A percentile compares a stretch with the other conserved stretches of the same genome.
phyloP scores from a whole-genome alignment of 169 alveolate species.

The Eimeria brunetti region DNA sequence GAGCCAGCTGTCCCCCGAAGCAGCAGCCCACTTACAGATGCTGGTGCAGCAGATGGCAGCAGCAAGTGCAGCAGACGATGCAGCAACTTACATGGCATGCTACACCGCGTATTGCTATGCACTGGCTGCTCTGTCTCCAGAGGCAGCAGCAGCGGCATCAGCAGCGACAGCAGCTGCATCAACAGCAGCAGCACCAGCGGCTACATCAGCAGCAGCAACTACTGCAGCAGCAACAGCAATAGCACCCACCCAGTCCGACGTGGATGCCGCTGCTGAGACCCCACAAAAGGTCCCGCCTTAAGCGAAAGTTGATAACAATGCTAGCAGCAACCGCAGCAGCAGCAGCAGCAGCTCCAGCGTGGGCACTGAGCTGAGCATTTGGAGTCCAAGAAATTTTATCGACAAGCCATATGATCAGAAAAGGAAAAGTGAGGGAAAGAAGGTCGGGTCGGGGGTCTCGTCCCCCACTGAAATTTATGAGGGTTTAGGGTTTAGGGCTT shows the following conservation, averaged over 20 bases:
- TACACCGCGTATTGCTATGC: constrained; percentile 64
- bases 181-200: not conserved
- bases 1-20: constrained; percentile 41
- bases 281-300: not conserved
- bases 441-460: not conserved
- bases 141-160: constrained; percentile 49
- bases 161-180: constrained; percentile 31
- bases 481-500: not conserved
- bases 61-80: constrained; percentile 49
- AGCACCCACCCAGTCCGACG: not conserved
- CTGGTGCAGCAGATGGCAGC: constrained; percentile 71
- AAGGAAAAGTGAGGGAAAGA: not conserved
- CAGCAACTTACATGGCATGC: constrained; percentile 67
- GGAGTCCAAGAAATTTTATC: too few species aligned
- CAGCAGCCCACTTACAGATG: constrained; percentile 59
- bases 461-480: not conserved
- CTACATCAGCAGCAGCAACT: not conserved
- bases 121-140: constrained; percentile 51
- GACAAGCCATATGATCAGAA: not conserved
- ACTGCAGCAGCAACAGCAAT: constrained; percentile 8
- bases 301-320: not conserved
- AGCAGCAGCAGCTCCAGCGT: not conserved
- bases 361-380: not conserved
- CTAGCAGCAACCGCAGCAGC: not conserved
- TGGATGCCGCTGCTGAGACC: not conserved